Evolutionary conservation across 768 basidiomycete genomes (phyloP).

Genomic region (Amanita polypyramis): DNA sequence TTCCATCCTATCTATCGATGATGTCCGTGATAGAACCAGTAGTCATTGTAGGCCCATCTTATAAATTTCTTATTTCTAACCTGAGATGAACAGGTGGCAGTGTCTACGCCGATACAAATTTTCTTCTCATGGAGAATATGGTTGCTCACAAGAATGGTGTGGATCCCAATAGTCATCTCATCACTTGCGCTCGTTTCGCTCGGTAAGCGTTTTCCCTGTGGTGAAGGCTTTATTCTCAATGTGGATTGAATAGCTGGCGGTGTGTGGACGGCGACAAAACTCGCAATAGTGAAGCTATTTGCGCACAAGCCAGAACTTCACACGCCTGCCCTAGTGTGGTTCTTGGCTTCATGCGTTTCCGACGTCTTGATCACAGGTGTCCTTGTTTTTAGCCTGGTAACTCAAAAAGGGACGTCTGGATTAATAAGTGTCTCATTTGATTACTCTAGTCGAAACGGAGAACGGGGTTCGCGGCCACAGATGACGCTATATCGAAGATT

Average conservation of each 20-base stretch:
- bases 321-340: constrained; percentile 33
- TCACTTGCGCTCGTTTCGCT: constrained; percentile 25
- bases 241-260: constrained; percentile 25
- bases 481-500: constrained; percentile 29
- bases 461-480: constrained; percentile 31
- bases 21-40: constrained; percentile 19
- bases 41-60: constrained; percentile 16
- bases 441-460: constrained; percentile 22
- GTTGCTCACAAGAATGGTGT: constrained; percentile 27
- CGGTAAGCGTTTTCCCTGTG: constrained; percentile 14
- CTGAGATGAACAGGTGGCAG: constrained; percentile 21
- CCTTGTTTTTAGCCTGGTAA: constrained; percentile 27
- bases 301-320: constrained; percentile 32
- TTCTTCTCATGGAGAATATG: constrained; percentile 35
- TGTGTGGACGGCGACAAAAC: constrained; percentile 27
- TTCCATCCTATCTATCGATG: background rate
- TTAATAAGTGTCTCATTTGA: background rate
- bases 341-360: constrained; percentile 29
- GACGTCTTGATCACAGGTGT: constrained; percentile 32
- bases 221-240: background rate
- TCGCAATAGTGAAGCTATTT: constrained; percentile 26
- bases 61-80: background rate
- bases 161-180: constrained; percentile 22
- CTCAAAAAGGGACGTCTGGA: background rate
- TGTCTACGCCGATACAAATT: constrained; percentile 37